Evolutionary conservation across 768 basidiomycete genomes (phyloP), one percentile per base, ranked within the genome.

Genomic region (Coprinopsis strossmayeri): DNA sequence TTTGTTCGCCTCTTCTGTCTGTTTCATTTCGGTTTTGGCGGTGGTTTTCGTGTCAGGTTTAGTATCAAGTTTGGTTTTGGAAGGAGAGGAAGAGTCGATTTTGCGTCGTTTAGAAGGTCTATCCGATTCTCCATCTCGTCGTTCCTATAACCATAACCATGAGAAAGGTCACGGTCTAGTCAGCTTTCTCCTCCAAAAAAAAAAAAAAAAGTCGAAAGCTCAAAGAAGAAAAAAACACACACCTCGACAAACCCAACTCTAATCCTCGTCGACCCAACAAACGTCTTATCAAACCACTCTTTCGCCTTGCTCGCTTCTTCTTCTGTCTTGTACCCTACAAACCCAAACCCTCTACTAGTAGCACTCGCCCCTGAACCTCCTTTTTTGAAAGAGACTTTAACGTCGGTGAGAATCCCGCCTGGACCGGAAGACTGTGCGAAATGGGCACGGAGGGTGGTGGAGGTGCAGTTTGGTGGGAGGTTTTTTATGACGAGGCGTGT

Each of bases 241-340:
- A 93, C 94, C 61, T 91, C 82, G 15, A 94, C 79, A 25, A 90
- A 61, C 20, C 78, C 73, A 2, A 94, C 91, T 49, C 64, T 80
- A 41, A 97, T 79, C 52, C 84, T 77, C 7, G 83, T 76, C 5
- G 89, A 84, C 39, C 84, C 90, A 24, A 97, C 74, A 61, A 86
- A 98, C 0, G 86, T 88, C 20, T 77, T 73, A 63, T 94, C 81
- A 55, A 87, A 94, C 86, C 87, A 98, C 28, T 83, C 77, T 61
- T 77, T 79, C 0, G 89, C 93, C 3, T 73, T 71, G 4, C 66
- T 49, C 0, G 95, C 95, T 50, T 96, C 88, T 24, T 76, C 69
- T 25, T 84, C 73, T 0, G 83, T 78, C 67, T 88, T 91, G 73
- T 82, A 97, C 0, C 96, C 96, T 7, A 95, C 73, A 59, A 98